Conservation (phyloP, 495 filamentous ascomycete genomes). For the Penicillium dipodomyicola region DNA sequence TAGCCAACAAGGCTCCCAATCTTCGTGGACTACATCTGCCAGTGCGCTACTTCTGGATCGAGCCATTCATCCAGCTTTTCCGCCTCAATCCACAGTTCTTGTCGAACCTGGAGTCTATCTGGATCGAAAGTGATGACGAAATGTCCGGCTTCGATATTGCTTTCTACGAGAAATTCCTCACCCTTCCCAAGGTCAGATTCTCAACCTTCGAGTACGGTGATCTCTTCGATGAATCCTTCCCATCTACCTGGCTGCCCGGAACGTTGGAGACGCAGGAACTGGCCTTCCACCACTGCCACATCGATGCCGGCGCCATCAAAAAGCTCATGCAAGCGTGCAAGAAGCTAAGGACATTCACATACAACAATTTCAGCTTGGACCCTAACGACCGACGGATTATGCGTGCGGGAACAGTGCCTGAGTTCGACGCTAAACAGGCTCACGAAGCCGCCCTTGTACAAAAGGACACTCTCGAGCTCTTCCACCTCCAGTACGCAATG, state of each 20-base stretch:
- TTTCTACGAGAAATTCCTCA: constrained; percentile 15
- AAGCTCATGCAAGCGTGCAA: constrained; percentile 24
- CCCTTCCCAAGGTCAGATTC: constrained; percentile 12
- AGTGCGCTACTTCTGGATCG: constrained; percentile 6
- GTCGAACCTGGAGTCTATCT: constrained; percentile 19
- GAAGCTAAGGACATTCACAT: constrained; percentile 18
- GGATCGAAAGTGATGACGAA: constrained; percentile 7
- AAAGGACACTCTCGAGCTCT: constrained; percentile 21
- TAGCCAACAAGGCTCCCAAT: constrained; percentile 26
- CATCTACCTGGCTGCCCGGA: constrained; percentile 16
- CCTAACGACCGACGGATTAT: not conserved
- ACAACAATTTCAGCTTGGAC: constrained; percentile 14
- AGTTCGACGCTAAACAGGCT: constrained; percentile 22
- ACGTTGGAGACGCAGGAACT: constrained; percentile 12
- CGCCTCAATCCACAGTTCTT: constrained; percentile 18
- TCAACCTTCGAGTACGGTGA: constrained; percentile 16
- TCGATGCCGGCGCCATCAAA: constrained; percentile 16
- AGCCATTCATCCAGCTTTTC: constrained; percentile 18
- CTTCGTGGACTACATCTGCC: constrained; percentile 20
- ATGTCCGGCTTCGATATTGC: constrained; percentile 10
- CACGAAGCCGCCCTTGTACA: constrained; percentile 23
- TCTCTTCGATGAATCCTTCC: constrained; percentile 14
- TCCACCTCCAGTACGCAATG: constrained; percentile 17
- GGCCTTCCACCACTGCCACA: constrained; percentile 14
- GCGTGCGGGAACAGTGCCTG: not conserved